Evolutionary conservation across 441 rosid species (phyloP), one percentile per base, ranked within the genome.

Genomic region (Populus tomentosa): DNA sequence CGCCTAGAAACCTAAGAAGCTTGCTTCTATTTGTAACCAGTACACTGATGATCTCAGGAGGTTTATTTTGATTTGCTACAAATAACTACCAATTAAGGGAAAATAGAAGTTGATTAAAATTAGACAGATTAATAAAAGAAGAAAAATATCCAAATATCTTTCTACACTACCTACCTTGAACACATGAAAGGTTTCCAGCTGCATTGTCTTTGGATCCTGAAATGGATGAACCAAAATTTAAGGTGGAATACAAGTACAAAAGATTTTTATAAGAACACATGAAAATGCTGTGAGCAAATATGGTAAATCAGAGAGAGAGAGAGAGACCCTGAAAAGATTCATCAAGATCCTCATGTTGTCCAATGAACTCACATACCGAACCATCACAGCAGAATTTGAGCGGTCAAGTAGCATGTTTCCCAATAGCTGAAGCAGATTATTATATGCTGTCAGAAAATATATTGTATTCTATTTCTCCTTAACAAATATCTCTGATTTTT

Each of bases 381-480:
- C 72, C 98, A 95, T 95, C 79, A 91, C 88, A 50, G 80, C 80
- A 3, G 92, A 78, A 83, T 95, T 95, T 50, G 94, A 86, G 18
- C 97, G 92, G 71, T 95, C 97, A 80, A 95, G 86, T 79, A 93
- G 78, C 82, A 95, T 88, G 69, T 91, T 93, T 65, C 93, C 97
- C 65, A 93, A 69, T 33, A 94, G 80, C 88, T 89, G 86, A 63
- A 32, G 38, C 26, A 71, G 71, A n/a, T n/a, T n/a, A 33, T 28
- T 6, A 75, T 20, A 35, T 6, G 46, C 21, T 40, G 63, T 40
- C 21, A 75, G 70, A 56, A 75, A 1, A 53, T 16, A 5, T 53
- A 18, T 6, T 14, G 21, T 53, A 53, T 53, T 53, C 61, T 53
- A 53, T 53, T 53, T 53, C 21, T 53, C 61, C 61, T 53, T 53